A percentile compares a stretch with the other conserved stretches of the same genome.
phyloP scores from a whole-genome alignment of 2,329 filamentous ascomycete genomes.

The Dendrostoma leiphaemia region DNA sequence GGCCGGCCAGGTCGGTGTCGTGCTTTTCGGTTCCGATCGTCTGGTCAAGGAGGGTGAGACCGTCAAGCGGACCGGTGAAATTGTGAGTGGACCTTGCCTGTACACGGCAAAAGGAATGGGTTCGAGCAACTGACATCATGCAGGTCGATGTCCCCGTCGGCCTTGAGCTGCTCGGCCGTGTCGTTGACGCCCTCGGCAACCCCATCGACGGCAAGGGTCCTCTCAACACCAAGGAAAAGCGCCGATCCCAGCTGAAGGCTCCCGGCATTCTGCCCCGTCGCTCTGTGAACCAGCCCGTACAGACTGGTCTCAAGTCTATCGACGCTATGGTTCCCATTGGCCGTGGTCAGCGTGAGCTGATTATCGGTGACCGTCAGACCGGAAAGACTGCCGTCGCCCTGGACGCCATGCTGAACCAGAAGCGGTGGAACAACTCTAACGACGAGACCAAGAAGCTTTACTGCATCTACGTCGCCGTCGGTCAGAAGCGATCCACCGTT shows the following conservation, averaged over 20 bases:
- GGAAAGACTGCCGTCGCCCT: constrained; percentile 99
- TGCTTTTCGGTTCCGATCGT: constrained; percentile 99
- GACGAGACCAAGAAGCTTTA: constrained; percentile 99
- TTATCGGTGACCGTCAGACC: constrained; percentile 99
- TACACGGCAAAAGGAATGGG: background rate
- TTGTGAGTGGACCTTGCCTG: constrained; percentile 73
- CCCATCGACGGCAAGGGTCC: constrained; percentile 99
- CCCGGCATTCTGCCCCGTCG: constrained; percentile 95
- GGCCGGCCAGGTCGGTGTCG: constrained; percentile 99
- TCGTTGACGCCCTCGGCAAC: constrained; percentile 97
- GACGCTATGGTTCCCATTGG: constrained; percentile 99
- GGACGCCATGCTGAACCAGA: constrained; percentile 98
- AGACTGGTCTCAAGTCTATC: constrained; percentile 99
- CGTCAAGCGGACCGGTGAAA: constrained; percentile 99
- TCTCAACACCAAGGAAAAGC: constrained; percentile 84
- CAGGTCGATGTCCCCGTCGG: constrained; percentile 97
- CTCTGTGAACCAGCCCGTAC: constrained; percentile 97
- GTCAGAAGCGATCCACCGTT: constrained; percentile 99
- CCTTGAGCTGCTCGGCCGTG: constrained; percentile 89
- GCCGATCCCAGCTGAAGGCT: constrained; percentile 98
- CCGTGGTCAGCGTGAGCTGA: constrained; percentile 99
- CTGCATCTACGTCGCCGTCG: constrained; percentile 98
- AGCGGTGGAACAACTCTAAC: constrained; percentile 85
- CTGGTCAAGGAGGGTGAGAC: constrained; percentile 99
- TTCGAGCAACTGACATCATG: constrained; percentile 24